A percentile compares a stretch with the other conserved stretches of the same genome.
phyloP scores from a whole-genome alignment of 345 rosid species.

The Lenwebbia sp. region DNA sequence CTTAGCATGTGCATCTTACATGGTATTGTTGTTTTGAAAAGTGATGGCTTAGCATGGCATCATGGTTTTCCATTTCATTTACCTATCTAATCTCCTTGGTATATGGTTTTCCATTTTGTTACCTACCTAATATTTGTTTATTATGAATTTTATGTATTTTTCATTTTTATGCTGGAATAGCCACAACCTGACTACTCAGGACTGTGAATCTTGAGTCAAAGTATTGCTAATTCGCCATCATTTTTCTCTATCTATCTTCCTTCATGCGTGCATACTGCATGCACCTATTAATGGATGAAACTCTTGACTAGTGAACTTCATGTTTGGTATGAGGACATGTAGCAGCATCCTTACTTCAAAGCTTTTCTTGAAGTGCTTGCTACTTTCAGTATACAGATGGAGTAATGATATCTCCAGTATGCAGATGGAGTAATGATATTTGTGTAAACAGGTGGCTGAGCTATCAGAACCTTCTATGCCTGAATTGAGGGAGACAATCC shows the following conservation, averaged over 20 bases:
- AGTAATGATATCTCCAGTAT: neutral
- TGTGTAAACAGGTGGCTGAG: conserved; percentile 69
- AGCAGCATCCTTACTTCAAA: neutral
- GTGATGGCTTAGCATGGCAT: neutral
- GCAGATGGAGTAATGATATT: neutral
- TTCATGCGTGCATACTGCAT: neutral
- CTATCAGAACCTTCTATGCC: conserved; percentile 80
- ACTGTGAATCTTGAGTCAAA: neutral
- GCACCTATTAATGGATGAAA: neutral
- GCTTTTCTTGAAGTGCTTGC: neutral
- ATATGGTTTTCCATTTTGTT: neutral
- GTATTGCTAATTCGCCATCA: neutral
- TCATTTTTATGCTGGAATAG: neutral
- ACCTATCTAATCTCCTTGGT: neutral
- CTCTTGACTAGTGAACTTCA: neutral
- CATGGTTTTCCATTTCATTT: neutral
- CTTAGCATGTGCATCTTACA: neutral
- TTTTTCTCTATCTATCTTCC: neutral
- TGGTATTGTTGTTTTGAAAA: neutral
- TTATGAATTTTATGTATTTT: neutral
- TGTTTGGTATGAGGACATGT: neutral
- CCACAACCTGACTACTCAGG: neutral
- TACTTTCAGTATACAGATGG: neutral
- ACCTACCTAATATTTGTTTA: neutral
- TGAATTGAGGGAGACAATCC: conserved; percentile 65